Conservation (phyloP, 345 rosid genomes). For the Pugionium cornutum region DNA sequence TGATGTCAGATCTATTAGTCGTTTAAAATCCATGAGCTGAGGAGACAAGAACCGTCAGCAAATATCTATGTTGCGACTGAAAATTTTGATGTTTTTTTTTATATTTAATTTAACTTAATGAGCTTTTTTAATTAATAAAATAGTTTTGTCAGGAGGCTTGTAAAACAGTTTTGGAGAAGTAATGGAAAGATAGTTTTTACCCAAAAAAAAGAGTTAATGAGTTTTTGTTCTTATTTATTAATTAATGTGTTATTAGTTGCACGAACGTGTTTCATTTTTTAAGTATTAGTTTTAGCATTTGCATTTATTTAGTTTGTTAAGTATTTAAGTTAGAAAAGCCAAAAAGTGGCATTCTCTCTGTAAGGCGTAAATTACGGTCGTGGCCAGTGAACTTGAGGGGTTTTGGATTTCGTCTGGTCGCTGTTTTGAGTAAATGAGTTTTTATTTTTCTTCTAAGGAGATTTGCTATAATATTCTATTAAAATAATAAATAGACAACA, state of each 20-base stretch:
- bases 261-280: constrained; percentile 40
- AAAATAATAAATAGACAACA: too few relatives aligned
- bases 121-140: constrained; percentile 37
- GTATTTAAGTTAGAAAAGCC: constrained; percentile 32
- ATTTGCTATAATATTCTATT: too few relatives aligned
- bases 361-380: constrained; percentile 56
- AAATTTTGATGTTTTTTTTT: constrained; percentile 36
- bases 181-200: constrained; percentile 31
- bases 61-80: constrained; percentile 29
- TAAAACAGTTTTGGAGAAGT: constrained; percentile 41
- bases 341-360: constrained; percentile 61
- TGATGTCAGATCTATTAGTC: constrained; percentile 59
- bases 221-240: constrained; percentile 5
- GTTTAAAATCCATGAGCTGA: constrained; percentile 31
- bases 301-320: constrained; percentile 1
- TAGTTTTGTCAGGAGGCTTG: constrained; percentile 35
- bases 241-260: constrained; percentile 31
- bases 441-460: too few relatives aligned
- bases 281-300: not conserved
- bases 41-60: constrained; percentile 16
- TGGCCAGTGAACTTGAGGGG: constrained; percentile 42
- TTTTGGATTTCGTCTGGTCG: constrained; percentile 23
- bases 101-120: not conserved
- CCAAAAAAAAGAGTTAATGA: not conserved
- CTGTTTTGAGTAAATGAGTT: not conserved